phyloP scores from a whole-genome alignment of 2,329 filamentous ascomycete species.

The Tolypocladium endophyticum region DNA sequence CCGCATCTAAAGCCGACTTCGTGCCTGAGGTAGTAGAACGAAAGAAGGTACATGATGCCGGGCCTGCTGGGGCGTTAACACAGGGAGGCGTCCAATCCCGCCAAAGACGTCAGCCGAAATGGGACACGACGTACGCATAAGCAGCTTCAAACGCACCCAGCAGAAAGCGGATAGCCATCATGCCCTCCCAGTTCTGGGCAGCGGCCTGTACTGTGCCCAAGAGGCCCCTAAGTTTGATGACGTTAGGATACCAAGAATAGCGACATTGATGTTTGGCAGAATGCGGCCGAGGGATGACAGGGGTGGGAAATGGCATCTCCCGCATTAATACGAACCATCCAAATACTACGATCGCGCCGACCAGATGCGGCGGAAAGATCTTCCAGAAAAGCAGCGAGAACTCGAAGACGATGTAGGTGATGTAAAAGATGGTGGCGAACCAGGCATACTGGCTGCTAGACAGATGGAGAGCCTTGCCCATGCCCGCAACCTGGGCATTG shows the following conservation, averaged over 20 bases:
- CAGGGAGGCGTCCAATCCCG: background rate
- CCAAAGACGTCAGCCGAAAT: background rate
- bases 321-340: background rate
- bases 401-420: background rate
- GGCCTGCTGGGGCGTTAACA: background rate
- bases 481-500: background rate
- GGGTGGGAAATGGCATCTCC: background rate
- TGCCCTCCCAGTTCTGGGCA: background rate
- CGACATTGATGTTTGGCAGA: background rate
- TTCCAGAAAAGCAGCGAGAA: background rate
- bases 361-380: background rate
- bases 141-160: background rate
- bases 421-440: background rate
- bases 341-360: background rate
- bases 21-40: background rate
- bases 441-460: background rate
- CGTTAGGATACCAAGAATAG: background rate
- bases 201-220: background rate
- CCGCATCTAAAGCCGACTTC: background rate
- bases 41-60: background rate
- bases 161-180: background rate
- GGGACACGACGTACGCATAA: background rate
- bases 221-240: background rate
- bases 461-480: background rate
- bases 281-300: background rate